Evolutionary conservation across 108 stramenopile genomes (phyloP).

Genomic region (Pseudonitzschia pungens): DNA sequence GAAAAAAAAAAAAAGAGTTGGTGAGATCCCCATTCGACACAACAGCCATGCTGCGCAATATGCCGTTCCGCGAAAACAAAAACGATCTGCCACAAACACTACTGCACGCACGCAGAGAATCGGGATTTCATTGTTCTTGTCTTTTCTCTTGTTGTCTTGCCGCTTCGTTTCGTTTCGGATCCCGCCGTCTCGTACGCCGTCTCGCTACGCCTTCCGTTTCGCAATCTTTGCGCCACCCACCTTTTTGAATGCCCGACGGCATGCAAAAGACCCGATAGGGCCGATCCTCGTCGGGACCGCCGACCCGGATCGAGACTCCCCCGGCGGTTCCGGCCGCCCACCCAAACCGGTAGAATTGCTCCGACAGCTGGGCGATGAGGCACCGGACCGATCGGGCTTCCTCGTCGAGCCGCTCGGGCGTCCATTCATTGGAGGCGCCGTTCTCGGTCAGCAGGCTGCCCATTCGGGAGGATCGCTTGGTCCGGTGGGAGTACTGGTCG

Average conservation of each 20-base stretch:
- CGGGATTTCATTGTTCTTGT: too few species aligned
- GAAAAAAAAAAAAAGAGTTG: too few species aligned
- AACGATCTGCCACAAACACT: too few species aligned
- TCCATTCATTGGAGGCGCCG: background rate
- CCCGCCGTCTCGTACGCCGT: too few species aligned
- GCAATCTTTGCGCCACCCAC: background rate
- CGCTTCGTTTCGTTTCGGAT: too few species aligned
- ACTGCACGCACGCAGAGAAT: too few species aligned
- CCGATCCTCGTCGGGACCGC: slow-evolving; percentile 53
- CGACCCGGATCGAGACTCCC: slow-evolving; percentile 84
- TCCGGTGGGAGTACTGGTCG: slow-evolving; percentile 37
- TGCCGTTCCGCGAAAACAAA: too few species aligned
- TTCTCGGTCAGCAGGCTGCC: background rate
- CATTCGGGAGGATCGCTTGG: background rate
- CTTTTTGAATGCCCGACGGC: slow-evolving; percentile 94
- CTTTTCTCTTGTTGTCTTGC: too few species aligned
- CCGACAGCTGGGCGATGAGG: slow-evolving; percentile 85
- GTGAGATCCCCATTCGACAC: too few species aligned
- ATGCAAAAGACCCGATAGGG: slow-evolving; percentile 89
- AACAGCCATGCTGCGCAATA: too few species aligned
- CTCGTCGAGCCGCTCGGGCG: slow-evolving; percentile 20
- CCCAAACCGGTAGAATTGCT: slow-evolving; percentile 79
- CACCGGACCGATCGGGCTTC: slow-evolving; percentile 52
- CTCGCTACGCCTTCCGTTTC: too few species aligned
- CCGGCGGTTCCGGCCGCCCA: slow-evolving; percentile 97